phyloP scores from a whole-genome alignment of 768 basidiomycete species.

The Heimioporus sp. region DNA sequence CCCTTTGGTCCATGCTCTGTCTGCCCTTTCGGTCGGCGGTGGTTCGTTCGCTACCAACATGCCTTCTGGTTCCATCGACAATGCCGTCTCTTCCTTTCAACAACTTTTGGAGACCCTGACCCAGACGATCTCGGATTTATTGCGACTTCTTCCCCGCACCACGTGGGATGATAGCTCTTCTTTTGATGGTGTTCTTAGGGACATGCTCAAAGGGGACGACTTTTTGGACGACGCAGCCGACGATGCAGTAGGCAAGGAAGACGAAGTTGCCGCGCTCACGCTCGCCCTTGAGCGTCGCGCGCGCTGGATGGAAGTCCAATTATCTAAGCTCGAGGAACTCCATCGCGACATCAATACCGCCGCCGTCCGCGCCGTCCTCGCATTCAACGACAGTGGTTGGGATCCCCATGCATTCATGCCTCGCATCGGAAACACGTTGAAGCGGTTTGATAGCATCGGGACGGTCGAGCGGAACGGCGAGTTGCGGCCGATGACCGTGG shows the following conservation, averaged over 20 bases:
- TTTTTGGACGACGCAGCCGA: slow-evolving; percentile 76
- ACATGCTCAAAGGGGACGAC: slow-evolving; percentile 88
- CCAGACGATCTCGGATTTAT: slow-evolving; percentile 83
- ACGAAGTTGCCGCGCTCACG: slow-evolving; percentile 83
- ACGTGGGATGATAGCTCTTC: slow-evolving; percentile 92
- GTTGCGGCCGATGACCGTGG: slow-evolving; percentile 53
- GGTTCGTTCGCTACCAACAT: slow-evolving; percentile 77
- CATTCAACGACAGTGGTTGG: slow-evolving; percentile 87
- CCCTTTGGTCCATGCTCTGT: slow-evolving; percentile 81
- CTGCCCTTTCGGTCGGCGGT: slow-evolving; percentile 81
- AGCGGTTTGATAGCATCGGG: slow-evolving; percentile 67
- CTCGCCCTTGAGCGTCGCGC: slow-evolving; percentile 85
- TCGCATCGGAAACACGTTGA: slow-evolving; percentile 63
- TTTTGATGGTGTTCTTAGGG: slow-evolving; percentile 80
- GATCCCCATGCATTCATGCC: slow-evolving; percentile 69
- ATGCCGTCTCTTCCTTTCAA: slow-evolving; percentile 87
- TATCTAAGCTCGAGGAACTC: slow-evolving; percentile 84
- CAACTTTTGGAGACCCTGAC: slow-evolving; percentile 85
- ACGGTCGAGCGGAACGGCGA: slow-evolving; percentile 44
- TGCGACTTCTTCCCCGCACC: slow-evolving; percentile 81
- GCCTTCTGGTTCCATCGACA: slow-evolving; percentile 87
- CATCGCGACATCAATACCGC: slow-evolving; percentile 90
- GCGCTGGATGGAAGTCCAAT: slow-evolving; percentile 89
- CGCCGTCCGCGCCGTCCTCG: slow-evolving; percentile 76
- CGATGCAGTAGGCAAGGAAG: slow-evolving; percentile 64